Evolutionary conservation across 2,329 filamentous ascomycete genomes (phyloP).

Genomic region (Clarireedia hainanense): DNA sequence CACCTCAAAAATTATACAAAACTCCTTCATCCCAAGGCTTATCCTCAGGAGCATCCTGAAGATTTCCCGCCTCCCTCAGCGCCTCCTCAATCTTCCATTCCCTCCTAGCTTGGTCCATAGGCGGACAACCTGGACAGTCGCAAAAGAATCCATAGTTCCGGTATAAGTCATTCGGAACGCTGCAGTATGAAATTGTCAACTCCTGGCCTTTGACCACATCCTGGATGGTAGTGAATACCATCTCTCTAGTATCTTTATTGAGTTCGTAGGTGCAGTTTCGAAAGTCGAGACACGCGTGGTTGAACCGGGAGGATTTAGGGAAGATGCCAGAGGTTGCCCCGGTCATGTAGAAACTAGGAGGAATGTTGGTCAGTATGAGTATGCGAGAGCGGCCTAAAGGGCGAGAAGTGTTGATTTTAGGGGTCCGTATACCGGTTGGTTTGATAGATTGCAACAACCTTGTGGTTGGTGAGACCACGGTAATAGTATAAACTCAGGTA

Average conservation of each 20-base stretch:
- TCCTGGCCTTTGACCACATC: slow-evolving; percentile 39
- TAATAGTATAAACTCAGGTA: slow-evolving; percentile 19
- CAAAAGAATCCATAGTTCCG: slow-evolving; percentile 46
- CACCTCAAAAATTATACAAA: background rate
- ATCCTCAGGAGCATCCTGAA: no score
- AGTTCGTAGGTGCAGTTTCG: slow-evolving; percentile 36
- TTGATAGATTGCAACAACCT: slow-evolving; percentile 21
- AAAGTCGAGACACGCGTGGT: slow-evolving; percentile 45
- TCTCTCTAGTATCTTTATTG: slow-evolving; percentile 27
- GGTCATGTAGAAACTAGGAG: background rate
- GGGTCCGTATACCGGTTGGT: slow-evolving; percentile 25
- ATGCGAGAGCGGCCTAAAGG: background rate
- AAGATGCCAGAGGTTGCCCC: slow-evolving; percentile 27
- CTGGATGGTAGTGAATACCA: slow-evolving; percentile 35
- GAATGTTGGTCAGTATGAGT: background rate
- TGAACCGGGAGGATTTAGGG: slow-evolving; percentile 46
- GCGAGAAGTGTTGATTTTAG: background rate
- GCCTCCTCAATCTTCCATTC: background rate
- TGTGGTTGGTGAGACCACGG: slow-evolving; percentile 7
- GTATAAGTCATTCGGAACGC: slow-evolving; percentile 33
- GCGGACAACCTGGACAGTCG: slow-evolving; percentile 39
- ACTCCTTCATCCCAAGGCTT: background rate
- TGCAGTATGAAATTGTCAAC: slow-evolving; percentile 44
- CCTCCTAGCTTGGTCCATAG: background rate
- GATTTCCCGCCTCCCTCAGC: background rate